These are phyloP conservation scores for Berberis vulgaris DNA, from an alignment of 164 flowering plant genomes.

Conservation along the genomic window DNA sequence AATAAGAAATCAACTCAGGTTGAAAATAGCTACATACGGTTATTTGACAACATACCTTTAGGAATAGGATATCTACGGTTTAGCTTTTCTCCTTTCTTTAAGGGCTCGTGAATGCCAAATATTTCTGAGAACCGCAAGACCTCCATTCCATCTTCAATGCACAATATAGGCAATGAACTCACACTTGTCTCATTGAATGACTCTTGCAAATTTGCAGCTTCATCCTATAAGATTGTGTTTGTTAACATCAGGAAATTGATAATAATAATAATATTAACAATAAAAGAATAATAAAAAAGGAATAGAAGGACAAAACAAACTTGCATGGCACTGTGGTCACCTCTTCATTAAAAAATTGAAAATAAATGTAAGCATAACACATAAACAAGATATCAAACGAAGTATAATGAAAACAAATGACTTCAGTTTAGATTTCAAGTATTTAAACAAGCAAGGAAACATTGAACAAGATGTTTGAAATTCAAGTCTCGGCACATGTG, in stretches of 20 bases:
- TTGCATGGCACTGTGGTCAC: too few relatives aligned
- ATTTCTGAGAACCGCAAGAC: slow-evolving; percentile 90
- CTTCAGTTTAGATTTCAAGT: too few relatives aligned
- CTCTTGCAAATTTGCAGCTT: slow-evolving; percentile 25
- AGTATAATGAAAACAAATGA: too few relatives aligned
- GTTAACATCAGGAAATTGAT: neutral
- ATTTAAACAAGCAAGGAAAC: too few relatives aligned
- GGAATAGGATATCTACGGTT: slow-evolving; percentile 36
- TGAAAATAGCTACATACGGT: neutral
- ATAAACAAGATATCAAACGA: too few relatives aligned
- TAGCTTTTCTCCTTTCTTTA: slow-evolving; percentile 45
- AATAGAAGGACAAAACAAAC: neutral
- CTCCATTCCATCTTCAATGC: slow-evolving; percentile 68
- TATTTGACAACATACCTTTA: slow-evolving; percentile 37
- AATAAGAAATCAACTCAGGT: too few relatives aligned
- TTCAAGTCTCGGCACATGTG: too few relatives aligned
- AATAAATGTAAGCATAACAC: too few relatives aligned
- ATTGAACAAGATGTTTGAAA: too few relatives aligned
- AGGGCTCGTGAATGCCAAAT: slow-evolving; percentile 65
- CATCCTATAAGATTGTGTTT: slow-evolving; percentile 28
- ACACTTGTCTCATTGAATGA: slow-evolving; percentile 21
- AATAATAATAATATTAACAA: neutral
- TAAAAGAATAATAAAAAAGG: neutral
- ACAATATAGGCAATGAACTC: slow-evolving; percentile 65
- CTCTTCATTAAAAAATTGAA: too few relatives aligned